Evolutionary conservation across 129 eudicot species (phyloP), one percentile per base, ranked within the genome.

Genomic region (Solidago caesia): DNA sequence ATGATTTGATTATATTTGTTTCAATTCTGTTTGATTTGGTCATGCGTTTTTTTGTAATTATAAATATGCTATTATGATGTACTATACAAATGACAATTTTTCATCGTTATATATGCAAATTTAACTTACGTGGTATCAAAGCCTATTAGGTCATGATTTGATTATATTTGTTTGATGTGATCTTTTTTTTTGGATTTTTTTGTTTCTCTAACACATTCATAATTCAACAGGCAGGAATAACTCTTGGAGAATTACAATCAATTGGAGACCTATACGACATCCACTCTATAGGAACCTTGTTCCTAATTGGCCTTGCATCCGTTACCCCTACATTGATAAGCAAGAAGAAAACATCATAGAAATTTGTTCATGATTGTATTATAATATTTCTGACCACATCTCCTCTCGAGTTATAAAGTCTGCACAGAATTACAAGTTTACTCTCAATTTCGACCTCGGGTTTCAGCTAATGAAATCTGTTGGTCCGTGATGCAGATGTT

Each of bases 221-320:
- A 65, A 64, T 65, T 49, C n/a, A 2, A 53, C 85, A 90, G 96
- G 98, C 98, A 15, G 98, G 98, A 79, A 87, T 93, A 75, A 87
- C 98, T 64, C 97, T 93, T 47, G 92, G 98, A 58, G 97, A 93
- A 56, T 73, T 93, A 80, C 88, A 84, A 16, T 93, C 98, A 29
- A 75, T 90, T 33, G 96, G 92, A 61, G 98, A 93, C 79, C 87
- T 93, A 7, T 93, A 93, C 39, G 96, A 93, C 79, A 75, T 90
- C 66, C 87, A 91, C 56, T 90, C 98, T 4, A 81, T 90, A 44
- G 96, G 91, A 55, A 90, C 96, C 11, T 74, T 88, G 70, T 93
- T 93, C 81, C 88, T 93, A 7, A 93, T 93, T 2, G 97, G 98
- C 16, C 72, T 88, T 64, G 87, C 88, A 48, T 46, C 83, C 16